Evolutionary conservation across 2,329 filamentous ascomycete species (phyloP).

Genomic region (Eutypa lata): DNA sequence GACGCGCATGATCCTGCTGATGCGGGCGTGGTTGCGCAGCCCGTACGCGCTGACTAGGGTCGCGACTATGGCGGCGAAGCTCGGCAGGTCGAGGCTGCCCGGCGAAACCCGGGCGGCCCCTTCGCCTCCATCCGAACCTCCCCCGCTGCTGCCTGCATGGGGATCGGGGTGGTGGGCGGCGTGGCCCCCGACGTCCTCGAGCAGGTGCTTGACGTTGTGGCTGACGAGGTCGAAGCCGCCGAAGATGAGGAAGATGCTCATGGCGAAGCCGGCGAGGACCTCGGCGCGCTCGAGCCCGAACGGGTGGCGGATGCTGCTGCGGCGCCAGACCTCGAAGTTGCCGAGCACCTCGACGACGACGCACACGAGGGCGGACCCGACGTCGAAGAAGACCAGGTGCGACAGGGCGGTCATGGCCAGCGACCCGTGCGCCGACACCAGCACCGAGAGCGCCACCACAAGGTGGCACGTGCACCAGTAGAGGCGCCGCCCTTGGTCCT

Average conservation of each 20-base stretch:
- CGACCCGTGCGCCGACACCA: constrained; percentile 81
- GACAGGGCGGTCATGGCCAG: constrained; percentile 89
- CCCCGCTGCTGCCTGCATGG: constrained; percentile 47
- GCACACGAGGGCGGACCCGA: constrained; percentile 85
- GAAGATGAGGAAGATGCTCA: constrained; percentile 95
- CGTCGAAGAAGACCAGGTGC: constrained; percentile 92
- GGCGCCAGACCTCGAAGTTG: constrained; percentile 97
- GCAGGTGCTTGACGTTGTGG: constrained; percentile 88
- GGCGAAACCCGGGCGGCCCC: constrained; percentile 52
- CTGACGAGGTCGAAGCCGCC: constrained; percentile 95
- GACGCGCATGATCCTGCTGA: constrained; percentile 87
- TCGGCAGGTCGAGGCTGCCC: constrained; percentile 77
- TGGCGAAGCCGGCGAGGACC: constrained; percentile 90
- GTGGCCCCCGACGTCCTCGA: constrained; percentile 70
- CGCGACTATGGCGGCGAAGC: constrained; percentile 75
- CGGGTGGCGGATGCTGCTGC: constrained; percentile 87
- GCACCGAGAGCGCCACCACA: constrained; percentile 75
- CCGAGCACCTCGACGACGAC: constrained; percentile 88
- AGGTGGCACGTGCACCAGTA: constrained; percentile 91
- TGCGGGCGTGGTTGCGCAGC: constrained; percentile 85
- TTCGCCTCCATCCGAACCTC: no score
- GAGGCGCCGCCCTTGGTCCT: constrained; percentile 76
- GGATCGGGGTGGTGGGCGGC: constrained; percentile 67
- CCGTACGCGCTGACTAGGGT: constrained; percentile 85
- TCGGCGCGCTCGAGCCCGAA: constrained; percentile 91